Conservation (phyloP, 2,329 filamentous ascomycete species). For the Torrubiella hemipterigena region DNA sequence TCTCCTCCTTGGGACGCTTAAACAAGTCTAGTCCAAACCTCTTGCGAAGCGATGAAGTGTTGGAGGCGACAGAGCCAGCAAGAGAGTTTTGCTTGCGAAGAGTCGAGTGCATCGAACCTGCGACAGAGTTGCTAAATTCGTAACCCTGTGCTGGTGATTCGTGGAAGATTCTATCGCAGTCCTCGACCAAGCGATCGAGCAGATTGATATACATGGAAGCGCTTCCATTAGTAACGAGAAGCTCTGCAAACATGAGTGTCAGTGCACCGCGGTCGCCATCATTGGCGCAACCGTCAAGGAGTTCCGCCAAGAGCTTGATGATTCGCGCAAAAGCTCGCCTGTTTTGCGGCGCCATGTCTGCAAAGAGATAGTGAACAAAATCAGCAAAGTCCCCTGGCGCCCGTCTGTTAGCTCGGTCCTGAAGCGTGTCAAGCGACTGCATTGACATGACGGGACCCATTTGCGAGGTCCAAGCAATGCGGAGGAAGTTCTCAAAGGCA, state of each 20-base stretch:
- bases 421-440: slow-evolving; percentile 61
- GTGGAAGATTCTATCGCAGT: slow-evolving; percentile 81
- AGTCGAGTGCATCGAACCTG: slow-evolving; percentile 48
- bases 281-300: slow-evolving; percentile 81
- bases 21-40: slow-evolving; percentile 73
- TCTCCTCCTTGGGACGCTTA: slow-evolving; percentile 68
- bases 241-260: slow-evolving; percentile 78
- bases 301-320: slow-evolving; percentile 73
- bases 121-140: slow-evolving; percentile 26
- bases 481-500: slow-evolving; percentile 87
- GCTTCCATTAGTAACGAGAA: slow-evolving; percentile 66
- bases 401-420: slow-evolving; percentile 51
- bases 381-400: slow-evolving; percentile 63
- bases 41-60: slow-evolving; percentile 72
- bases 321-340: slow-evolving; percentile 70
- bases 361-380: slow-evolving; percentile 52
- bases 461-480: slow-evolving; percentile 75
- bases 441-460: slow-evolving; percentile 76
- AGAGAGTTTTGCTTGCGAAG: slow-evolving; percentile 45
- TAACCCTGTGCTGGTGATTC: slow-evolving; percentile 35
- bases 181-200: slow-evolving; percentile 78
- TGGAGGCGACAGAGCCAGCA: slow-evolving; percentile 69
- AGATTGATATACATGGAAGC: slow-evolving; percentile 79
- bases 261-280: slow-evolving; percentile 82
- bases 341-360: slow-evolving; percentile 57